Conservation (phyloP, 2,329 filamentous ascomycete species). For the Cordyceps tenuipes region DNA sequence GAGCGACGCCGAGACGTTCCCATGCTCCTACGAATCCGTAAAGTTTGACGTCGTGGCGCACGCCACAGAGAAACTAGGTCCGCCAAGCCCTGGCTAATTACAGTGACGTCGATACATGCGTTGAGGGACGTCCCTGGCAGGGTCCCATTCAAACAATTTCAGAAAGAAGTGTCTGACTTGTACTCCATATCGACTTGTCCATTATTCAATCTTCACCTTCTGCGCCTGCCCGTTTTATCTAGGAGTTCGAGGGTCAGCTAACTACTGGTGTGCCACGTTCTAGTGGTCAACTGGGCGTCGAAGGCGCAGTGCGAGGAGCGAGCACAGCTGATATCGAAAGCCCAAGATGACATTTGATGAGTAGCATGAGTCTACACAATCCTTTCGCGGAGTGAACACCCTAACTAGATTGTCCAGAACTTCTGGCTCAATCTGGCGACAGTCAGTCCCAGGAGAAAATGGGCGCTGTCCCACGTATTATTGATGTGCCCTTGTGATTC, state of each 20-base stretch:
- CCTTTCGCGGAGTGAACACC: background rate
- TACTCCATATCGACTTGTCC: background rate
- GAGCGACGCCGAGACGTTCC: background rate
- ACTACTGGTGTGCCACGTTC: background rate
- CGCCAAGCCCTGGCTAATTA: constrained; percentile 1
- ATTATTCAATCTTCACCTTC: background rate
- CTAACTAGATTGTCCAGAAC: background rate
- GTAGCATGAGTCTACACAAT: background rate
- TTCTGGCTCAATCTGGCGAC: background rate
- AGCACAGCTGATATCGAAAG: background rate
- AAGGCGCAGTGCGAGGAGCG: background rate
- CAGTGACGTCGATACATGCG: constrained; percentile 1
- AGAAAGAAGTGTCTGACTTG: background rate
- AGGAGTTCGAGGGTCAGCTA: background rate
- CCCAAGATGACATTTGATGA: background rate
- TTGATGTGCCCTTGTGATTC: background rate
- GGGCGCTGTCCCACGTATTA: background rate
- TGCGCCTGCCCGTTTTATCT: background rate
- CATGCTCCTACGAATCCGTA: no score
- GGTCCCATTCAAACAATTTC: background rate
- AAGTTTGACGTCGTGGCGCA: background rate
- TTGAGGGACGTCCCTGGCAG: background rate
- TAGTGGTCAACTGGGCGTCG: background rate
- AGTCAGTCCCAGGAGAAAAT: background rate
- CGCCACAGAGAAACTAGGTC: background rate